Evolutionary conservation across 441 rosid species (phyloP).

Genomic region (Gossypium davidsonii): DNA sequence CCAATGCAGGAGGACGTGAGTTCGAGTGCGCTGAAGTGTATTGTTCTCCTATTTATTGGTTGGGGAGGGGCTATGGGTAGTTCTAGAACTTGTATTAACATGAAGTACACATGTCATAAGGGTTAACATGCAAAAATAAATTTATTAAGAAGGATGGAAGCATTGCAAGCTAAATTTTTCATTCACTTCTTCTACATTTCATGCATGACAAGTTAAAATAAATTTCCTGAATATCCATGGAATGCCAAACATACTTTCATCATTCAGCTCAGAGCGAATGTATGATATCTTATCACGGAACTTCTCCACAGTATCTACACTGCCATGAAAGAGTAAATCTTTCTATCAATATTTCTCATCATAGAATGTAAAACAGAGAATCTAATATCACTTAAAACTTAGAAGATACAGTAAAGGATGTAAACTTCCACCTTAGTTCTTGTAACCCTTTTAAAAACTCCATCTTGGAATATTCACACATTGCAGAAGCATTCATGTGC

Average conservation of each 20-base stretch:
- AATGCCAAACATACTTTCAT: conserved; percentile 58
- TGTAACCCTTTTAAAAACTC: conserved; percentile 79
- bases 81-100: too few species aligned
- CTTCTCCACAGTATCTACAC: conserved; percentile 77
- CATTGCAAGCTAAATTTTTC: too few species aligned
- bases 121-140: too few species aligned
- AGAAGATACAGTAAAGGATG: neutral
- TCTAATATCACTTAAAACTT: neutral
- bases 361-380: conserved; percentile 5
- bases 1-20: too few species aligned
- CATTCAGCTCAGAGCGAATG: conserved; percentile 76
- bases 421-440: conserved; percentile 55
- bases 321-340: conserved; percentile 35
- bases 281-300: conserved; percentile 59
- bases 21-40: too few species aligned
- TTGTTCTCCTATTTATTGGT: too few species aligned
- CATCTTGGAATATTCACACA: conserved; percentile 90
- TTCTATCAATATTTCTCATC: conserved; percentile 8
- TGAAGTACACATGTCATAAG: too few species aligned
- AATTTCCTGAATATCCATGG: neutral
- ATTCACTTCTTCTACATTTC: neutral
- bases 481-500: conserved; percentile 98
- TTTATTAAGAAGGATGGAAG: too few species aligned
- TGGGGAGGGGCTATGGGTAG: too few species aligned
- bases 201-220: neutral